A percentile compares a stretch with the other conserved stretches of the same genome.
Evolutionary conservation across 345 rosid genomes (phyloP).

Genomic region (Salix udensis): DNA sequence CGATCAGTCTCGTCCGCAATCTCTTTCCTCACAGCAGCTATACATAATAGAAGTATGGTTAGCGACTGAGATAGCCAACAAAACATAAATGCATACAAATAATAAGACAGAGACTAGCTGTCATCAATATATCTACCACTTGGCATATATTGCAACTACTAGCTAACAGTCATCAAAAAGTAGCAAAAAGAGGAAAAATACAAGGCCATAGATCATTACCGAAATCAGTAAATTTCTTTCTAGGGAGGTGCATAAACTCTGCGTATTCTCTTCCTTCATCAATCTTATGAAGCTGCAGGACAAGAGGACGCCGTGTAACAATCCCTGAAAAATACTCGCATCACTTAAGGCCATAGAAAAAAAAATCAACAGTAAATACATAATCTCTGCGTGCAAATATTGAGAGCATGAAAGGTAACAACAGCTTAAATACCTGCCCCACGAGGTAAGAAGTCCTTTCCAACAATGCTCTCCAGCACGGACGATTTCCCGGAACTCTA

Average conservation of each 20-base stretch:
- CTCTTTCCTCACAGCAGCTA: constrained; percentile 90
- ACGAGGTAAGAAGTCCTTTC: constrained; percentile 95
- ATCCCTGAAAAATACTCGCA: constrained; percentile 55
- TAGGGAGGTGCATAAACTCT: constrained; percentile 93
- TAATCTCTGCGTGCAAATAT: too few species aligned
- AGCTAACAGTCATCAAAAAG: neutral
- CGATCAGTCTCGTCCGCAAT: constrained; percentile 92
- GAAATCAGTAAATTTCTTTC: constrained; percentile 81
- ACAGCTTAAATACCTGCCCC: constrained; percentile 63
- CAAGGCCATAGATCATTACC: constrained; percentile 34
- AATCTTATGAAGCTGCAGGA: constrained; percentile 86
- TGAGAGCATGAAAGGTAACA: neutral
- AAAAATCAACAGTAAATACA: too few species aligned
- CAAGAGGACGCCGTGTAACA: constrained; percentile 96
- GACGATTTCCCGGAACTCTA: constrained; percentile 99
- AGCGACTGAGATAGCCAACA: constrained; percentile 1
- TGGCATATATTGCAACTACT: neutral
- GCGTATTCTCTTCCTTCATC: constrained; percentile 92
- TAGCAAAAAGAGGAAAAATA: neutral
- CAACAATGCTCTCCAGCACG: constrained; percentile 87
- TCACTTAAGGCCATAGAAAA: too few species aligned
- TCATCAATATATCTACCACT: neutral
- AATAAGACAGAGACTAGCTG: neutral
- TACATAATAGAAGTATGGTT: constrained; percentile 17
- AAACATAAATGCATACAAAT: neutral